Conservation (phyloP, 1,284 basidiomycete genomes). For the Pseudozyma pruni region DNA sequence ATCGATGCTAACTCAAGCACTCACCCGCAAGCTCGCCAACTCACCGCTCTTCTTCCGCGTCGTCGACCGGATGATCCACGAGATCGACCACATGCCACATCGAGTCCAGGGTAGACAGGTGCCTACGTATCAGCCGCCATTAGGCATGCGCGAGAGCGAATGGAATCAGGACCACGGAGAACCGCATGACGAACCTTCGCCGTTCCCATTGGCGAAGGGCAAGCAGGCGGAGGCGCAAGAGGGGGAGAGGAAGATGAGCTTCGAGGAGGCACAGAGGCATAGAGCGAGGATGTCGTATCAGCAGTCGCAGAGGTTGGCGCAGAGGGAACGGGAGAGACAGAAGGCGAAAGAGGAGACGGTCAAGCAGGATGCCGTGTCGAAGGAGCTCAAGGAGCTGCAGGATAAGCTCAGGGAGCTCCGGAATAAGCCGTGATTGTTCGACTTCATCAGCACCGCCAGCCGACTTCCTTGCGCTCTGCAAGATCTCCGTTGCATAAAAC, state of each 20-base stretch:
- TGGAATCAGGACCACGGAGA: slow-evolving; percentile 51
- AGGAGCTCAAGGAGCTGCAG: slow-evolving; percentile 46
- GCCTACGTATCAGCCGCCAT: slow-evolving; percentile 49
- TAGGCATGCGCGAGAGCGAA: slow-evolving; percentile 52
- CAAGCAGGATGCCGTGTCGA: slow-evolving; percentile 29
- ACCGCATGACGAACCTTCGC: slow-evolving; percentile 55
- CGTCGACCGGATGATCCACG: slow-evolving; percentile 59
- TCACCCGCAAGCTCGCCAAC: slow-evolving; percentile 50
- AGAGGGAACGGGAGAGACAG: slow-evolving; percentile 25
- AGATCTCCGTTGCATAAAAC: too few species aligned
- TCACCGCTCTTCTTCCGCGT: slow-evolving; percentile 56
- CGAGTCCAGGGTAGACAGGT: slow-evolving; percentile 51
- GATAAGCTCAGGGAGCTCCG: slow-evolving; percentile 44
- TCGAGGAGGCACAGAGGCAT: slow-evolving; percentile 40
- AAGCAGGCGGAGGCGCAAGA: background rate
- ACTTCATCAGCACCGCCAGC: too few species aligned
- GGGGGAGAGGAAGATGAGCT: slow-evolving; percentile 6
- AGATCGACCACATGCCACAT: slow-evolving; percentile 57
- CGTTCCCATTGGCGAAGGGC: slow-evolving; percentile 17
- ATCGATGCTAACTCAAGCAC: slow-evolving; percentile 47
- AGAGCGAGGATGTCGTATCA: slow-evolving; percentile 40
- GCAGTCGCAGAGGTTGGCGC: slow-evolving; percentile 39
- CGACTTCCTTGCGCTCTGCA: too few species aligned
- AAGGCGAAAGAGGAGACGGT: slow-evolving; percentile 18
- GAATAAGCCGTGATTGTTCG: slow-evolving; percentile 5